Percentiles rank a stretch among this genome's conserved stretches.
Evolutionary conservation across 768 basidiomycete species (phyloP).

Genomic region (Lentinula edodes): DNA sequence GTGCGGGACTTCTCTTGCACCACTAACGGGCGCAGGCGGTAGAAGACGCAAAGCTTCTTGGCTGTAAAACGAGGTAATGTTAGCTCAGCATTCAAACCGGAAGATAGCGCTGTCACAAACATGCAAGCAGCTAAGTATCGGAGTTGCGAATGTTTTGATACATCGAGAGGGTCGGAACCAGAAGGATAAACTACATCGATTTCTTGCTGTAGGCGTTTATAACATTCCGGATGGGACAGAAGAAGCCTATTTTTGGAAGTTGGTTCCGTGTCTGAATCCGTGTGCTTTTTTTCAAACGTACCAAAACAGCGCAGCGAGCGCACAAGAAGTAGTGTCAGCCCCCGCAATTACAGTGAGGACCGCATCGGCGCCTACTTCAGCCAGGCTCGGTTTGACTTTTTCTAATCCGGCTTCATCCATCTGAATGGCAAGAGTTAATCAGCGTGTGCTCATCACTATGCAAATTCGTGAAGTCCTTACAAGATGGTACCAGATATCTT

Average conservation of each 20-base stretch:
- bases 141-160: constrained; percentile 16
- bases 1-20: constrained; percentile 25
- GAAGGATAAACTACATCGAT: constrained; percentile 1
- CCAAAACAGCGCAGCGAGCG: not conserved
- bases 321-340: constrained; percentile 34
- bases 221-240: constrained; percentile 1
- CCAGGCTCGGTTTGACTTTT: constrained; percentile 25
- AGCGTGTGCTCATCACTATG: not conserved
- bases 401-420: constrained; percentile 36
- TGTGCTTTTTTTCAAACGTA: not conserved
- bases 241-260: not conserved
- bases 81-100: not conserved
- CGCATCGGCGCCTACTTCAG: constrained; percentile 33
- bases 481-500: constrained; percentile 39
- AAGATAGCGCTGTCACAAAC: constrained; percentile 13
- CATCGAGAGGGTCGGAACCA: constrained; percentile 6
- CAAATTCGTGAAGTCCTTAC: constrained; percentile 15
- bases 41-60: constrained; percentile 34
- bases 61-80: constrained; percentile 12
- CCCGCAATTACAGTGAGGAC: constrained; percentile 38
- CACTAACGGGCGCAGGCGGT: constrained; percentile 25
- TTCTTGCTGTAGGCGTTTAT: constrained; percentile 5
- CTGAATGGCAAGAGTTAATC: constrained; percentile 13
- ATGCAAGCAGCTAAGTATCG: constrained; percentile 29
- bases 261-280: not conserved